Evolutionary conservation across 2,329 filamentous ascomycete genomes (phyloP).

Genomic region (Penicillium sp.): DNA sequence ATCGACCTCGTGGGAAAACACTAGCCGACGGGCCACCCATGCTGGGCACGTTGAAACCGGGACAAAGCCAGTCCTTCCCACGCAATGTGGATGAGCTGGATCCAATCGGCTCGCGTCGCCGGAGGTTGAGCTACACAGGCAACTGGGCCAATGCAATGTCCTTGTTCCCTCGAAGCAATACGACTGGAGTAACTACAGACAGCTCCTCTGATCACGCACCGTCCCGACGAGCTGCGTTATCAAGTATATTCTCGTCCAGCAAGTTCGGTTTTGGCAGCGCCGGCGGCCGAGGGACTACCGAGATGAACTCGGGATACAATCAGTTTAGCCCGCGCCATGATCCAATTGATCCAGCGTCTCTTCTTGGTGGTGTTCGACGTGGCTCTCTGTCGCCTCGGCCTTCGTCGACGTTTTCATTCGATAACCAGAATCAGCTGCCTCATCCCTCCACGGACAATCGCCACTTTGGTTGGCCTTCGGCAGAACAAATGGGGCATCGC

Average conservation of each 20-base stretch:
- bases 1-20: conserved; percentile 62
- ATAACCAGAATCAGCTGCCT: conserved; percentile 58
- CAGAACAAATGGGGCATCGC: conserved; percentile 55
- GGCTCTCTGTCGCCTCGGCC: conserved; percentile 48
- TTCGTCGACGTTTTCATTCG: conserved; percentile 56
- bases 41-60: conserved; percentile 57
- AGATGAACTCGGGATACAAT: conserved; percentile 43
- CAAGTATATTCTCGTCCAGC: conserved; percentile 45
- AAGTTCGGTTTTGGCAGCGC: conserved; percentile 38
- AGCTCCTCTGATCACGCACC: conserved; percentile 42
- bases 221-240: conserved; percentile 41
- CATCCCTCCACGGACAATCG: conserved; percentile 76
- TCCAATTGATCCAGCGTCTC: conserved; percentile 47
- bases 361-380: conserved; percentile 42
- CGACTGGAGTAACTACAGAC: conserved; percentile 41
- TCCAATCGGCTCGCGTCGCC: conserved; percentile 48
- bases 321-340: conserved; percentile 48
- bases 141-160: conserved; percentile 54
- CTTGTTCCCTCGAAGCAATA: conserved; percentile 47
- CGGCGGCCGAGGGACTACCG: conserved; percentile 31
- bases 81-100: conserved; percentile 54
- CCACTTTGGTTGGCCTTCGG: conserved; percentile 66
- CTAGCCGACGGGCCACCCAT: conserved; percentile 57
- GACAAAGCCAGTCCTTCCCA: conserved; percentile 64
- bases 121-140: conserved; percentile 58